phyloP scores from a whole-genome alignment of 768 basidiomycete genomes.

The Scleroderma bovista region DNA sequence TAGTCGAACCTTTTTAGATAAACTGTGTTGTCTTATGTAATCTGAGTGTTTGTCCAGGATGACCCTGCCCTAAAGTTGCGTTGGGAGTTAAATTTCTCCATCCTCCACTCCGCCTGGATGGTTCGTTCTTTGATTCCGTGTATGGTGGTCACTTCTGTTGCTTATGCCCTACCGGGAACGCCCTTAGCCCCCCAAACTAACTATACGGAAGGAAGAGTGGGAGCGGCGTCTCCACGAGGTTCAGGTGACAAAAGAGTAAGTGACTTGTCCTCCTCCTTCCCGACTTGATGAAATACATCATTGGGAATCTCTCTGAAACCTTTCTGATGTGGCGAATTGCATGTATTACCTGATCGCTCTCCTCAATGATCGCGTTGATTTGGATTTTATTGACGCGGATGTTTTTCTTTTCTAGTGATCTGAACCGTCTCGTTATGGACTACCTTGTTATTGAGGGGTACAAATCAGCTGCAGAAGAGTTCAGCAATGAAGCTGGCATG shows the following conservation, averaged over 20 bases:
- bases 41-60: not conserved
- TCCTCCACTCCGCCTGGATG: slow-evolving; percentile 22
- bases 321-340: slow-evolving; percentile 66
- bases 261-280: slow-evolving; percentile 22
- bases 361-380: slow-evolving; percentile 18
- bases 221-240: slow-evolving; percentile 77
- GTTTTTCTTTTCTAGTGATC: slow-evolving; percentile 54
- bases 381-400: slow-evolving; percentile 15
- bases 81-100: slow-evolving; percentile 29
- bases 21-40: not conserved
- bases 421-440: slow-evolving; percentile 93
- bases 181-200: slow-evolving; percentile 44
- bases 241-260: slow-evolving; percentile 85
- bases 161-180: not conserved
- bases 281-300: slow-evolving; percentile 59
- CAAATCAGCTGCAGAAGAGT: slow-evolving; percentile 93
- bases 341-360: slow-evolving; percentile 82
- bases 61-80: slow-evolving; percentile 36
- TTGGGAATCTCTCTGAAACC: slow-evolving; percentile 99
- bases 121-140: slow-evolving; percentile 18
- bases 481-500: slow-evolving; percentile 82
- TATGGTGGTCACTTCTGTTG: not conserved
- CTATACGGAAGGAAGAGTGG: slow-evolving; percentile 82
- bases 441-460: slow-evolving; percentile 98
- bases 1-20: too few relatives aligned